phyloP scores from a whole-genome alignment of 176 grass and related monocot genomes.

The Chrysopogon serrulatus region DNA sequence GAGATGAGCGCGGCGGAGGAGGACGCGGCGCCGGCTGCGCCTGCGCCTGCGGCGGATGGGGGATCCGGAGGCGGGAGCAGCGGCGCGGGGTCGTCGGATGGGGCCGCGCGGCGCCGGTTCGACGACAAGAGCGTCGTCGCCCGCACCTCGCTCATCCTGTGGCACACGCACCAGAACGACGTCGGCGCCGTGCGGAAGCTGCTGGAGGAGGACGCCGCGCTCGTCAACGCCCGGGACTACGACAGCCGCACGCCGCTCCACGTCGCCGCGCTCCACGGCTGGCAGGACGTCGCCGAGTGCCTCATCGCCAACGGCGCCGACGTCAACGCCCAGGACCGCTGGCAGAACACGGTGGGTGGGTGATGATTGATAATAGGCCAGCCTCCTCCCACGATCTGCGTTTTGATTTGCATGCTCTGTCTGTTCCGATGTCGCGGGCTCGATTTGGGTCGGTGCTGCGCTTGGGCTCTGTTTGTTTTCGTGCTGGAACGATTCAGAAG shows the following conservation, averaged over 20 bases:
- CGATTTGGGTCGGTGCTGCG: neutral
- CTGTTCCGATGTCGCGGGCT: neutral
- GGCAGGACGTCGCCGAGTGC: constrained; percentile 80
- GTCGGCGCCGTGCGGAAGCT: constrained; percentile 72
- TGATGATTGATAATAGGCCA: neutral
- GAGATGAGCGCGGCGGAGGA: constrained; percentile 47
- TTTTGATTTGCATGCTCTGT: neutral
- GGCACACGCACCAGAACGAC: constrained; percentile 99
- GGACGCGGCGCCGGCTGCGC: constrained; percentile 16
- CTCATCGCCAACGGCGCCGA: constrained; percentile 76
- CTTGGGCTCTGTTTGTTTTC: neutral
- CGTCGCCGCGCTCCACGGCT: constrained; percentile 89
- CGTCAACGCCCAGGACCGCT: constrained; percentile 94
- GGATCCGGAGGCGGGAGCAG: constrained; percentile 3
- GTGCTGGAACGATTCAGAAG: neutral
- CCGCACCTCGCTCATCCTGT: constrained; percentile 95
- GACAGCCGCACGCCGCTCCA: constrained; percentile 96
- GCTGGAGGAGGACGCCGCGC: constrained; percentile 76
- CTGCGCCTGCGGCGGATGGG: neutral
- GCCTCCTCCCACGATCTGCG: neutral
- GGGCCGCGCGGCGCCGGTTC: constrained; percentile 42
- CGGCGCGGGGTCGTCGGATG: constrained; percentile 36
- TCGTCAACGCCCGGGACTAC: constrained; percentile 95
- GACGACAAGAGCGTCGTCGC: constrained; percentile 86
- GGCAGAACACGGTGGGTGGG: constrained; percentile 92